Conservation (phyloP, 306 rosid genomes). For the Oxytropis ochrocephala region DNA sequence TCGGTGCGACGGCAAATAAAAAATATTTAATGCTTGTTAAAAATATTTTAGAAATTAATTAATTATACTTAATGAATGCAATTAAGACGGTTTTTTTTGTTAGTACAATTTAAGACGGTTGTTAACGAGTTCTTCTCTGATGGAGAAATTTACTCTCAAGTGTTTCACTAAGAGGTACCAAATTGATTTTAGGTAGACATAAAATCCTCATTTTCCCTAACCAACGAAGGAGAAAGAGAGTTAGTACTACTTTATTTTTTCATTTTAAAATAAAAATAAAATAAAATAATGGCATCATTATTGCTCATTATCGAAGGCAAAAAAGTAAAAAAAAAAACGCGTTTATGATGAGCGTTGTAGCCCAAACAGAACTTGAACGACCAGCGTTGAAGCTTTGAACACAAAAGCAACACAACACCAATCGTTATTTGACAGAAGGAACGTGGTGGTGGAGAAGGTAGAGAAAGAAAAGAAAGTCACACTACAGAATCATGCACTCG, state of each 20-base stretch:
- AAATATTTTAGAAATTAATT: too few relatives aligned
- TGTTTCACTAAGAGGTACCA: neutral
- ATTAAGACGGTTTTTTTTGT: neutral
- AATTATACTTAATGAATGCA: neutral
- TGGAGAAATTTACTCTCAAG: neutral
- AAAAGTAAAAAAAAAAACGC: constrained; percentile 26
- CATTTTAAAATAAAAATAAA: neutral
- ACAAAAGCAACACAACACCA: constrained; percentile 19
- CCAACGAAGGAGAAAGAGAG: neutral
- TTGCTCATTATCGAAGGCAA: too few relatives aligned
- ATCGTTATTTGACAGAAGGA: constrained; percentile 22
- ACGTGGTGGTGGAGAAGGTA: constrained; percentile 15
- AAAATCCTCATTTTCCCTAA: neutral
- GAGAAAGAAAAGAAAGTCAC: constrained; percentile 16
- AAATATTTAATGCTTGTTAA: too few relatives aligned
- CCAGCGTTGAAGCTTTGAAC: constrained; percentile 35
- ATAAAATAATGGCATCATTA: neutral
- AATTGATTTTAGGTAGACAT: neutral
- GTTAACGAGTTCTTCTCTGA: neutral
- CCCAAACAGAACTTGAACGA: constrained; percentile 35
- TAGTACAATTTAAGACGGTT: neutral
- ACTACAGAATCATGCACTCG: neutral
- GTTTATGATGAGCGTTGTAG: constrained; percentile 4
- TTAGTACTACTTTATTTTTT: neutral
- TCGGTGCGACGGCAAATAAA: too few relatives aligned